phyloP scores from a whole-genome alignment of 176 grass and related monocot genomes.

The Triticum monococcum region DNA sequence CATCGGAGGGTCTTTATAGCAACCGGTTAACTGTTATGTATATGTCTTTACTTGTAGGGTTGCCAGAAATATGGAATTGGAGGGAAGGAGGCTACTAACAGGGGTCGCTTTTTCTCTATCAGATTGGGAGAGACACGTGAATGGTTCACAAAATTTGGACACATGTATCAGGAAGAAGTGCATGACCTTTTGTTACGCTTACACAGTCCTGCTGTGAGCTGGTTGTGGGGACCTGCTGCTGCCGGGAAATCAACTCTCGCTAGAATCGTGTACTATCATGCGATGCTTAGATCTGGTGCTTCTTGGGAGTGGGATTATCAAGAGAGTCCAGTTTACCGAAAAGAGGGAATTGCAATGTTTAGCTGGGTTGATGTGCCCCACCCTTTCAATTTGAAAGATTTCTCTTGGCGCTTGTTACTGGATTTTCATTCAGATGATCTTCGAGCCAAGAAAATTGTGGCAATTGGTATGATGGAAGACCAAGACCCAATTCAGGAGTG shows the following conservation, averaged over 20 bases:
- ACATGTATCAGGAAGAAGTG: neutral
- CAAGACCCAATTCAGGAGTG: neutral
- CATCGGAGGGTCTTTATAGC: neutral
- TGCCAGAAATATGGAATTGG: neutral
- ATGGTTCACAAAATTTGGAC: neutral
- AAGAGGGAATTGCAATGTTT: neutral
- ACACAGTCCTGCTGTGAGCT: neutral
- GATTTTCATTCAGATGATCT: neutral
- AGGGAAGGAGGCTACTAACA: neutral
- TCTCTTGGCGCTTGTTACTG: neutral
- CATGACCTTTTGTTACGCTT: accelerated
- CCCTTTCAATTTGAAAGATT: neutral
- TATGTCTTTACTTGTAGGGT: neutral
- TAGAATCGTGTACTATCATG: neutral
- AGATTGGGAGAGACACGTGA: neutral
- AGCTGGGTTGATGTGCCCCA: neutral
- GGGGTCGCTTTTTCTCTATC: neutral
- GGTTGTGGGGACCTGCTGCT: neutral
- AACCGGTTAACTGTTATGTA: neutral
- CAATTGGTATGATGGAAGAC: neutral
- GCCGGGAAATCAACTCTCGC: neutral
- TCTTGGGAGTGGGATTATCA: neutral
- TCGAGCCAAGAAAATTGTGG: neutral
- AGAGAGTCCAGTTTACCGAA: neutral
- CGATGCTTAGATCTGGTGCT: neutral